Percentiles rank a stretch among this genome's conserved stretches.
Conservation (phyloP, 2,329 filamentous ascomycete species). For the Cordyceps cicadae region DNA sequence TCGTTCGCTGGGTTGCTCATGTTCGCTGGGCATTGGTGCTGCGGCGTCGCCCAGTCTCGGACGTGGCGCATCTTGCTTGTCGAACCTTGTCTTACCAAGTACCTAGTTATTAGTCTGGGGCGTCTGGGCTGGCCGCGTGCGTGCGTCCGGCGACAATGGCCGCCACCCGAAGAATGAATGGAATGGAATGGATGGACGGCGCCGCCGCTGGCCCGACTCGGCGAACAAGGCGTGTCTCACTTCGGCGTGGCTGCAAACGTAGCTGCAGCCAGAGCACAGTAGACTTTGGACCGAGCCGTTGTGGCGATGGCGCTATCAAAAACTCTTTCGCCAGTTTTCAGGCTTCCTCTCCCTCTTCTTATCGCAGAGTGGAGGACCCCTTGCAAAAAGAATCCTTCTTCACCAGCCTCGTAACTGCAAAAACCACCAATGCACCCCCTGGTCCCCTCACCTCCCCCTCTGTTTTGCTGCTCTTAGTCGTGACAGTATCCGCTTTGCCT, state of each 20-base stretch:
- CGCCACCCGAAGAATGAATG: conserved; percentile 8
- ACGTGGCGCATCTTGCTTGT: background rate
- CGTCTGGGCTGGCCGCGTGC: background rate
- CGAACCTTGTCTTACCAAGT: background rate
- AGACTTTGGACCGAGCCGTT: background rate
- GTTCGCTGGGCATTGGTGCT: background rate
- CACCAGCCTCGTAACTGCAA: background rate
- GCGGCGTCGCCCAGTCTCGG: background rate
- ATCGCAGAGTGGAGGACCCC: background rate
- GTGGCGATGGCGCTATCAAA: background rate
- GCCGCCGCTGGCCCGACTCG: conserved; percentile 4
- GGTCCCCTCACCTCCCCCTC: background rate
- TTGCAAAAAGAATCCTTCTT: background rate
- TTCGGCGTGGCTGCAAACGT: conserved; percentile 1
- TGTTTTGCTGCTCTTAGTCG: conserved; percentile 2
- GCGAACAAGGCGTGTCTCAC: conserved; percentile 1
- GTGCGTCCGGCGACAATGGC: conserved; percentile 7
- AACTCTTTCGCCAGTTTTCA: background rate
- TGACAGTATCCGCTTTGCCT: conserved; percentile 12
- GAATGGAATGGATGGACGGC: background rate
- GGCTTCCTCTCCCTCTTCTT: background rate
- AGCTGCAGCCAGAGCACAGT: background rate
- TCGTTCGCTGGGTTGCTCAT: background rate
- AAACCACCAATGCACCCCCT: background rate
- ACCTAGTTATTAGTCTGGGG: no score